These are phyloP conservation scores for Alloascoidea africana DNA, from an alignment of 805 yeast species.

Conservation along the genomic window DNA sequence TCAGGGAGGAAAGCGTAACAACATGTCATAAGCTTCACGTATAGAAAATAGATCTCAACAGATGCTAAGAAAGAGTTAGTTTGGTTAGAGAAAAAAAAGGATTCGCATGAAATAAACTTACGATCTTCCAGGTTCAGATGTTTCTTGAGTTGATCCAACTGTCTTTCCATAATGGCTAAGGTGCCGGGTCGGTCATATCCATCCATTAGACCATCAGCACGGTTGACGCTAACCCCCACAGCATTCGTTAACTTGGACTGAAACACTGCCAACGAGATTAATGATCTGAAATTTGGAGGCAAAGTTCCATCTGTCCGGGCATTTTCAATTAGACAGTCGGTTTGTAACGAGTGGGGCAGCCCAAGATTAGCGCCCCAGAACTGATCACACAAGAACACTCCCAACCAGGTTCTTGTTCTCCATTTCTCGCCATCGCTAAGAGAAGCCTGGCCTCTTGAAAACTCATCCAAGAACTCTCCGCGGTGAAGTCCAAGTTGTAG, in stretches of 20 bases:
- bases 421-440: conserved; percentile 85
- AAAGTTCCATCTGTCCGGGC: conserved; percentile 52
- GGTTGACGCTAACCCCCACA: conserved; percentile 73
- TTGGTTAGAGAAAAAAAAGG: too few relatives aligned
- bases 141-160: conserved; percentile 55
- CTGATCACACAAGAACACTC: conserved; percentile 76
- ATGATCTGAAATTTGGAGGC: conserved; percentile 57
- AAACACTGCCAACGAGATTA: conserved; percentile 62
- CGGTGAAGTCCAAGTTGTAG: conserved; percentile 82
- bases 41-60: conserved; percentile 64
- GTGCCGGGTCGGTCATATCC: conserved; percentile 73
- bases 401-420: conserved; percentile 89
- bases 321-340: conserved; percentile 69
- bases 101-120: too few relatives aligned
- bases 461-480: conserved; percentile 83
- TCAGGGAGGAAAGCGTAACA: conserved; percentile 87
- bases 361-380: conserved; percentile 85
- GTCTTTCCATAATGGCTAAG: conserved; percentile 61
- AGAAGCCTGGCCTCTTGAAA: conserved; percentile 77
- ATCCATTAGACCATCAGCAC: conserved; percentile 83
- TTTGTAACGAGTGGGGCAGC: conserved; percentile 71
- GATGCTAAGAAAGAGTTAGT: too few relatives aligned
- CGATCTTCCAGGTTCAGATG: conserved; percentile 49
- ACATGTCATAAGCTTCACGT: conserved; percentile 69
- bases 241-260: conserved; percentile 73